Base-by-base conservation (phyloP, 1,284 basidiomycete species). In the Porogramme epimiltina region DNA sequence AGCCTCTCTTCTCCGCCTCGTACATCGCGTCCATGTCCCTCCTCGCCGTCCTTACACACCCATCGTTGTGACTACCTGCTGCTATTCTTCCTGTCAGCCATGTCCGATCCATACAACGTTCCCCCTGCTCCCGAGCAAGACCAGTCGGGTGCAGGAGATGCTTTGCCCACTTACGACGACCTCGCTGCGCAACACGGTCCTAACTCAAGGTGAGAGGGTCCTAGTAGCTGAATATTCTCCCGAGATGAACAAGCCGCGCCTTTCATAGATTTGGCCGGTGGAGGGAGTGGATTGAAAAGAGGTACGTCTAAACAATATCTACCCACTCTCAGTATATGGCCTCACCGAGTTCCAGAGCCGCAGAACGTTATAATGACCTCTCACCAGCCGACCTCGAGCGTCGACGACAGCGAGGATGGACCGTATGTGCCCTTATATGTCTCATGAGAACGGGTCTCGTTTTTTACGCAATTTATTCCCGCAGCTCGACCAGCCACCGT, bases 271-370 rank as follows among this genome's bases (percentile, higher is more conserved):
- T 92, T 62, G 89, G 90, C 34, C 77, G 89, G 54, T 92, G 89
- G 89, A 81, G 78, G 65, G 81, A 83, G 18, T 92, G 89, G 89
- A 87, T 92, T 53, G 89, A 92, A 73, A 92, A 92, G 69, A 79
- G 89, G 89, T 87, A 56, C 49, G 70, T 54, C 3, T 34, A n/a
- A 25, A 41, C 13, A 28, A 23, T 23, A 33, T n/a, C 22, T 24
- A 33, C 24, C 45, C 43, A 28, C 18, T 40, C 18, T 50, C 25
- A 37, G 55, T 47, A 33, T 52, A 45, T 43, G 55, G 37, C 25
- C 49, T 45, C 43, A 26, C 22, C 54, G 38, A 40, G n/a, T 38
- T 56, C 15, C 59, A 91, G 89, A 68, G 89, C 89, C n/a, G 88
- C 89, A 24, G 89, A 91, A 62, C 79, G 89, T 23, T 91, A 90